Evolutionary conservation across 2,329 filamentous ascomycete genomes (phyloP).

Genomic region (Zalaria obscura): DNA sequence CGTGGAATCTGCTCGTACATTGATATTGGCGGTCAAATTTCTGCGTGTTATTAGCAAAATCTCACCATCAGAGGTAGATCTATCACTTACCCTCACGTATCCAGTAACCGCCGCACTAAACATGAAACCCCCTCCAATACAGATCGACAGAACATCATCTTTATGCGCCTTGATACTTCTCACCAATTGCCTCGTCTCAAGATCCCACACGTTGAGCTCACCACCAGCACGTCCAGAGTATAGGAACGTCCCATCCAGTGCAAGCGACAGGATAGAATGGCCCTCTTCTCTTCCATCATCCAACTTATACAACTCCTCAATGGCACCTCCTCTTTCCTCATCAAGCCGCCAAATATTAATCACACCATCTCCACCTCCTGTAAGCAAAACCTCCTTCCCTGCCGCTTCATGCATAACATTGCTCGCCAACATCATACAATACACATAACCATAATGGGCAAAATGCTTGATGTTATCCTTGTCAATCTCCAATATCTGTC

Average conservation of each 20-base stretch:
- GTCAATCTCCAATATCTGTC: slow-evolving; percentile 65
- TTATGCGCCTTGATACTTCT: slow-evolving; percentile 70
- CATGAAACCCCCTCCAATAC: slow-evolving; percentile 71
- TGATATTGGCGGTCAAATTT: slow-evolving; percentile 75
- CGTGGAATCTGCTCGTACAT: slow-evolving; percentile 62
- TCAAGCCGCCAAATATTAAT: slow-evolving; percentile 84
- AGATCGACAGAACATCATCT: slow-evolving; percentile 73
- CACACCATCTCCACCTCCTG: slow-evolving; percentile 82
- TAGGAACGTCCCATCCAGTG: slow-evolving; percentile 78
- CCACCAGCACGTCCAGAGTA: slow-evolving; percentile 83
- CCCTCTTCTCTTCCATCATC: slow-evolving; percentile 44
- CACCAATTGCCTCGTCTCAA: slow-evolving; percentile 84
- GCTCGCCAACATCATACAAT: slow-evolving; percentile 80
- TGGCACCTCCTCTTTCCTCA: slow-evolving; percentile 43
- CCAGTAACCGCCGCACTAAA: slow-evolving; percentile 86
- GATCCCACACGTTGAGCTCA: slow-evolving; percentile 88
- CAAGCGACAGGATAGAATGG: slow-evolving; percentile 60
- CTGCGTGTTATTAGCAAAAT: slow-evolving; percentile 20
- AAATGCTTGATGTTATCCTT: slow-evolving; percentile 71
- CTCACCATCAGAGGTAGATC: not conserved
- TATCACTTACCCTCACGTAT: slow-evolving; percentile 55
- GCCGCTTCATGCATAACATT: slow-evolving; percentile 57
- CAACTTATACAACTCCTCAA: slow-evolving; percentile 54
- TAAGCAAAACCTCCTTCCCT: slow-evolving; percentile 67
- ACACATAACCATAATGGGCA: slow-evolving; percentile 89